These are phyloP conservation scores for Houttuynia cordata DNA, from an alignment of 164 flowering plant genomes.

Conservation along the genomic window DNA sequence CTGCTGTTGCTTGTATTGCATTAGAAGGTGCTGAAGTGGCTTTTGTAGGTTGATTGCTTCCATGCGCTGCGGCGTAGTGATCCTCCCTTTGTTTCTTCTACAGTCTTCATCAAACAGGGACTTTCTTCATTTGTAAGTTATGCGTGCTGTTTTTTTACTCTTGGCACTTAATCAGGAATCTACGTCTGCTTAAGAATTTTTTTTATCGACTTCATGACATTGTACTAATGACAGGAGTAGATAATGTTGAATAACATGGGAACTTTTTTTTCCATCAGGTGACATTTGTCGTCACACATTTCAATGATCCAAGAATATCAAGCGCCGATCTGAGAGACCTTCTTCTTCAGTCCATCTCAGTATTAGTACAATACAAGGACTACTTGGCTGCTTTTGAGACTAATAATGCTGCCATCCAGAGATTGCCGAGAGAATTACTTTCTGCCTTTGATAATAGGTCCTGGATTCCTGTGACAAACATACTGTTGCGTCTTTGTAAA, in stretches of 20 bases:
- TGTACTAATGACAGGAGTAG: not conserved
- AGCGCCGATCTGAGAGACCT: conserved; percentile 85
- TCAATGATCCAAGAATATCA: conserved; percentile 80
- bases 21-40: not conserved
- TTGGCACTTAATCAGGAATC: not conserved
- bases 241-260: not conserved
- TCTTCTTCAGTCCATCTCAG: conserved; percentile 89
- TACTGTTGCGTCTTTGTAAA: conserved; percentile 67
- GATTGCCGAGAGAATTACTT: conserved; percentile 62
- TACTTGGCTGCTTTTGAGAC: conserved; percentile 66
- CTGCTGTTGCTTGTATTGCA: not conserved
- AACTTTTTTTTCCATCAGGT: conserved; percentile 37
- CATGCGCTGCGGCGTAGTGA: conserved; percentile 90
- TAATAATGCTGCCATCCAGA: conserved; percentile 60
- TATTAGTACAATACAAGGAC: conserved; percentile 76
- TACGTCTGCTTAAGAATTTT: not conserved
- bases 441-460: conserved; percentile 84
- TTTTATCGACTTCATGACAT: not conserved
- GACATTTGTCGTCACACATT: conserved; percentile 84
- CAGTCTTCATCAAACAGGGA: conserved; percentile 78
- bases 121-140: conserved; percentile 84
- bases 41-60: conserved; percentile 80
- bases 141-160: not conserved
- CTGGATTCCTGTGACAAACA: conserved; percentile 86
- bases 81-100: conserved; percentile 82